Percentiles rank a stretch among this genome's conserved stretches.
Evolutionary conservation across 768 basidiomycete species (phyloP).

Genomic region (Lactifluus rugatus): DNA sequence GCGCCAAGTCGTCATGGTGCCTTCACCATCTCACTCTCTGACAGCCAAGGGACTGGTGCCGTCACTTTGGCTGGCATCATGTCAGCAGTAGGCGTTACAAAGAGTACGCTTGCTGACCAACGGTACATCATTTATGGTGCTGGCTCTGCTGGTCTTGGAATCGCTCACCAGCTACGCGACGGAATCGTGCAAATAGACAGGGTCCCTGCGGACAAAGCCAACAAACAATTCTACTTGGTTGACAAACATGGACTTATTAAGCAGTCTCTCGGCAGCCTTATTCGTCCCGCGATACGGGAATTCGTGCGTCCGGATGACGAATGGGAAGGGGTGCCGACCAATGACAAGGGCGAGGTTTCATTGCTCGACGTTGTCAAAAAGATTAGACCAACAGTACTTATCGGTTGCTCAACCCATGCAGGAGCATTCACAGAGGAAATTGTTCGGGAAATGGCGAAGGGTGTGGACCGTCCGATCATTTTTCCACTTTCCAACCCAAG

Average conservation of each 20-base stretch:
- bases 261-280: slow-evolving; percentile 35
- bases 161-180: slow-evolving; percentile 64
- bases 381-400: slow-evolving; percentile 71
- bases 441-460: slow-evolving; percentile 55
- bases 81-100: slow-evolving; percentile 59
- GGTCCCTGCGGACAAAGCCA: slow-evolving; percentile 48
- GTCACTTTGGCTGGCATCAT: slow-evolving; percentile 63
- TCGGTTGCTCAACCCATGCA: slow-evolving; percentile 72
- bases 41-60: slow-evolving; percentile 66
- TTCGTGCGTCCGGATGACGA: slow-evolving; percentile 52
- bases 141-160: slow-evolving; percentile 76
- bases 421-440: slow-evolving; percentile 74
- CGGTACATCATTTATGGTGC: slow-evolving; percentile 72
- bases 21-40: neutral
- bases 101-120: slow-evolving; percentile 57
- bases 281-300: slow-evolving; percentile 38
- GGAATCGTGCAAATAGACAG: slow-evolving; percentile 52
- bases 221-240: slow-evolving; percentile 58
- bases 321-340: slow-evolving; percentile 35
- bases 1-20: slow-evolving; percentile 8
- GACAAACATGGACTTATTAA: slow-evolving; percentile 60
- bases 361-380: slow-evolving; percentile 63
- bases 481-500: slow-evolving; percentile 81
- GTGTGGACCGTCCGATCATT: slow-evolving; percentile 69
- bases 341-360: slow-evolving; percentile 34